Evolutionary conservation across 2,329 filamentous ascomycete genomes (phyloP).

Genomic region (Aspergillus pseudoglaucus): DNA sequence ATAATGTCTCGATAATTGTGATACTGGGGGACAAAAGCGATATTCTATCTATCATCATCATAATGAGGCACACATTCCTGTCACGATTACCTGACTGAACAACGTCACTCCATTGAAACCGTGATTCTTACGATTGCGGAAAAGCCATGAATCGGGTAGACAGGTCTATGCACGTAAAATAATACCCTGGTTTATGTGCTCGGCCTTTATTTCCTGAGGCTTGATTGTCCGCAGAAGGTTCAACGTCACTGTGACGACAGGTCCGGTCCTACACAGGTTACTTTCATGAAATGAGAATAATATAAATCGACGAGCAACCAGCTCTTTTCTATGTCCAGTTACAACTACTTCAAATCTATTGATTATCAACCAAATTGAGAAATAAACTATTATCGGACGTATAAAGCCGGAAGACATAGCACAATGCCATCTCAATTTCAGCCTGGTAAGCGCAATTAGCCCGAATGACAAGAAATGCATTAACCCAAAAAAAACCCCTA

Average conservation of each 20-base stretch:
- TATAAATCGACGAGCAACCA: not conserved
- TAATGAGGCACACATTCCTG: not conserved
- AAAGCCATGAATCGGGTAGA: not conserved
- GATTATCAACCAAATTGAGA: no score
- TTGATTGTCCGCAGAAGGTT: not conserved
- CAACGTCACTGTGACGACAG: conserved; percentile 7
- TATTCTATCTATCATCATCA: not conserved
- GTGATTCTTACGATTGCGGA: not conserved
- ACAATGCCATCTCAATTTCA: conserved; percentile 25
- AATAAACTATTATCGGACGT: not conserved
- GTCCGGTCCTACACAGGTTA: not conserved
- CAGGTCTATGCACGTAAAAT: no score
- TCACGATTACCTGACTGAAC: not conserved
- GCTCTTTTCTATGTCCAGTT: not conserved
- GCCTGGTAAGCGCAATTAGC: conserved; percentile 16
- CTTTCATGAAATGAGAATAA: not conserved
- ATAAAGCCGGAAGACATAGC: not conserved
- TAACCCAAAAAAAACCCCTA: not conserved
- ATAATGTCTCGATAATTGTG: no score
- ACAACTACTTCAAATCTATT: no score
- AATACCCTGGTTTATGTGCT: no score
- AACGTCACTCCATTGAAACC: not conserved
- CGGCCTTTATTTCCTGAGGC: conserved; percentile 4
- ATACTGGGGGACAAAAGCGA: not conserved
- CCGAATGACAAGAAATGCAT: not conserved